phyloP scores from a whole-genome alignment of 768 basidiomycete species.

The Fomitopsis serialis region DNA sequence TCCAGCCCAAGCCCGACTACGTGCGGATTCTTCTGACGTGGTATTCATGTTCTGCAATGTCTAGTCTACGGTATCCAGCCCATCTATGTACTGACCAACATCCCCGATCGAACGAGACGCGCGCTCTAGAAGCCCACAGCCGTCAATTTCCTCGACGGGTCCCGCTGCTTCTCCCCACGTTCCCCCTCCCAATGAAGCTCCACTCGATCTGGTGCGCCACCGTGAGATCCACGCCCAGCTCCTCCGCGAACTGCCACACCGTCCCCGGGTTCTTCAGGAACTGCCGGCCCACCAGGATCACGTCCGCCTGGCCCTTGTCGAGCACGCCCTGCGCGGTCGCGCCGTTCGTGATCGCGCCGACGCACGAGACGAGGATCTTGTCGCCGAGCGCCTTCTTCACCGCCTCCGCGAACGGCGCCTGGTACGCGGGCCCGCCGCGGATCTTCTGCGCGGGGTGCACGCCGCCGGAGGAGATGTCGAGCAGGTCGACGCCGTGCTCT shows the following conservation, averaged over 20 bases:
- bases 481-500: slow-evolving; percentile 64
- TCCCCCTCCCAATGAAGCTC: slow-evolving; percentile 37
- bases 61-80: too few species aligned
- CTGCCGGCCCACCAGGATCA: slow-evolving; percentile 29
- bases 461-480: slow-evolving; percentile 71
- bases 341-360: slow-evolving; percentile 53
- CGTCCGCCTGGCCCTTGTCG: slow-evolving; percentile 55
- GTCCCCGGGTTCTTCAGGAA: slow-evolving; percentile 58
- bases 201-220: slow-evolving; percentile 52
- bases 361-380: slow-evolving; percentile 39
- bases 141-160: too few species aligned
- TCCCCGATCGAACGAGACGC: too few species aligned
- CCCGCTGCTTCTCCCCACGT: background rate
- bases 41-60: too few species aligned
- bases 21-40: too few species aligned
- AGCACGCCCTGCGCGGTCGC: slow-evolving; percentile 57
- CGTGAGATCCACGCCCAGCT: slow-evolving; percentile 43
- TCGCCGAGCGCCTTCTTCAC: slow-evolving; percentile 42
- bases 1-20: too few species aligned
- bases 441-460: slow-evolving; percentile 42
- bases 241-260: slow-evolving; percentile 48
- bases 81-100: too few species aligned
- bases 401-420: slow-evolving; percentile 11
- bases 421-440: slow-evolving; percentile 32
- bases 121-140: too few species aligned